Evolutionary conservation across 2,329 filamentous ascomycete species (phyloP), one percentile per base, ranked within the genome.

Genomic region (Neoascochyta sp.): DNA sequence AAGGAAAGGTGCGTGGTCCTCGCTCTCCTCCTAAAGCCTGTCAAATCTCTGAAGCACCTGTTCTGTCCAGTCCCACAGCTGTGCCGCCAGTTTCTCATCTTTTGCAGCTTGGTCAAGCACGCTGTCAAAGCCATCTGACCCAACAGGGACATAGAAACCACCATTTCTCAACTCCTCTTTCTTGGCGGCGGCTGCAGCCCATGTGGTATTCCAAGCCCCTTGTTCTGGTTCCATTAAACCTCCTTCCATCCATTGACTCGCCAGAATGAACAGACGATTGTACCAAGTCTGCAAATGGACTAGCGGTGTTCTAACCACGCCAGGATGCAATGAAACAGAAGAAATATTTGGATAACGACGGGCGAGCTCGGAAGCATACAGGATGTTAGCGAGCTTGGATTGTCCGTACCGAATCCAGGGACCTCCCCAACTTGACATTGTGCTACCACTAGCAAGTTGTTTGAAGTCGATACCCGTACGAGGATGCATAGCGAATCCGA

Each of bases 371-470:
- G 48, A 33, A 0, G 64, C 52, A 36, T 62, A 69, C 2, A 71
- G 55, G 7, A 73, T 52, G 24, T 70, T 69, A 6, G 70, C 69
- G 4, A 73, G 54, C 40, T 73, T 73, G 29, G 55, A 62, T 27
- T 70, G 65, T 4, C 64, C 67, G 47, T 74, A 73, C 7, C 68
- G 59, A 3, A 38, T 32, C 33, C 52, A 62, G 9, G 51, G 39
- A 4, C 60, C 58, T 27, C 50, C 9, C 22, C 41, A 7, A 11
- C 15, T 23, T 28, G 32, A 21, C 52, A 54, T 43, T 37, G 28
- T 22, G 37, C 43, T 53, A 7, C 54, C 52, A 4, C 32, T 20
- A 16, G 29, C 20, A 21, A 63, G 45, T 6, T 54, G 50, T 16
- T 49, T 44, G 42, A 62, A 65, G 5, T 47, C 39, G 33, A 65